Base-by-base conservation (phyloP, 768 basidiomycete genomes). In the Phylloporus sp. region DNA sequence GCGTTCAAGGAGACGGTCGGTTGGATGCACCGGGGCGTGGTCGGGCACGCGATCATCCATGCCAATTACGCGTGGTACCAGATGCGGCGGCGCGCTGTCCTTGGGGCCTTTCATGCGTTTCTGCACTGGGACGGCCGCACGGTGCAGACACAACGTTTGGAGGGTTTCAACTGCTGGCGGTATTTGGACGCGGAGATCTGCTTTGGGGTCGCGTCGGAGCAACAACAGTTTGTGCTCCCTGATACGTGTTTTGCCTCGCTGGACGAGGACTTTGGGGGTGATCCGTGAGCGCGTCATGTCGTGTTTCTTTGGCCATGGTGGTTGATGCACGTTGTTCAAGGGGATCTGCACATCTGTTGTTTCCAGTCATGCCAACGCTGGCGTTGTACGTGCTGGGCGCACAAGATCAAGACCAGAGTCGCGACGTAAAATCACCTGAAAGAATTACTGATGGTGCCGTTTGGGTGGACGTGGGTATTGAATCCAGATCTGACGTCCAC, bases 401-500 rank as follows among this genome's bases (percentile, higher is more conserved):
- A 26, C 50, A 62, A 22, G 63, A 64, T 22, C 35, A 50, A 11
- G 62, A 54, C 6, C 10, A 50, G 7, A 2, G 23, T 11, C 10
- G 16, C 1, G 34, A 64, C 5, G 55, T 59, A 11, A 60, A 54
- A 5, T 52, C 47, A 32, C 50, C 51, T 42, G 48, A 59, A 1
- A 55, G 52, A 2, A 39, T 50, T 5, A 3, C 22, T 11, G 47
- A 49, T 8, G 46, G 58, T 0, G 63, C 61, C 6, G 56, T 74
- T n/a, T 72, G 63, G 59, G 56, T 83, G 34, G 73, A 79, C 45
- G 68, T 78, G 20, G 81, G 80, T 13, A 58, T 72, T 31, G 81
- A 84, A 65, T 75, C 73, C 0, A 73, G 74, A 1, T 70, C 72
- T 1, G 82, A 84, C 63, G 75, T 84, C n/a, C 79, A 82, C 57